Percentiles rank a stretch among this genome's conserved stretches.
Evolutionary conservation across 495 filamentous ascomycete genomes (phyloP).

Genomic region (Penicillium waksmanii): DNA sequence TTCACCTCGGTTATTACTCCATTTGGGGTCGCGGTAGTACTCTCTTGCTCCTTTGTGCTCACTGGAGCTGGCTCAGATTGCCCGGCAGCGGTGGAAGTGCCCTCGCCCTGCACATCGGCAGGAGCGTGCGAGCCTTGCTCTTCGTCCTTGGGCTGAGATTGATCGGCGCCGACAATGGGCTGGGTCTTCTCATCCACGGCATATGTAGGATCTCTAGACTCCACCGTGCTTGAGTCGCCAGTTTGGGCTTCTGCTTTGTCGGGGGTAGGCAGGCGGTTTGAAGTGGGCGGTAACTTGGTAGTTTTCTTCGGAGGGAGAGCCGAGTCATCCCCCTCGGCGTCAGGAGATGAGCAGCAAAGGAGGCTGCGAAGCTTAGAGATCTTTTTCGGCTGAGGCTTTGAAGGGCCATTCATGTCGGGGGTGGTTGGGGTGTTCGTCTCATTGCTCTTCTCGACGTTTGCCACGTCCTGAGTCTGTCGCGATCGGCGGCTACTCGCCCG

Average conservation of each 20-base stretch:
- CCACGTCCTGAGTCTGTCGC: constrained; percentile 46
- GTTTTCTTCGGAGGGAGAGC: constrained; percentile 69
- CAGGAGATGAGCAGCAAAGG: constrained; percentile 79
- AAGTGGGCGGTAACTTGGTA: constrained; percentile 54
- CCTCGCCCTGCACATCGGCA: constrained; percentile 32
- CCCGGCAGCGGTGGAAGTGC: constrained; percentile 18
- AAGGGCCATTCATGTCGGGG: constrained; percentile 35
- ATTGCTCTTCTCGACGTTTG: constrained; percentile 44
- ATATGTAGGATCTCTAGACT: constrained; percentile 55
- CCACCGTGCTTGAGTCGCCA: constrained; percentile 57
- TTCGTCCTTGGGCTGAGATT: constrained; percentile 39
- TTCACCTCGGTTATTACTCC: constrained; percentile 22
- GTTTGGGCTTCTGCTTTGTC: constrained; percentile 54
- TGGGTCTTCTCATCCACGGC: constrained; percentile 56
- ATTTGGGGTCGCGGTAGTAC: constrained; percentile 6
- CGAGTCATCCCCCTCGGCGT: constrained; percentile 61
- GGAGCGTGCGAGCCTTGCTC: constrained; percentile 23
- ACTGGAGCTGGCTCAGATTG: constrained; percentile 20
- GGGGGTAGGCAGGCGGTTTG: constrained; percentile 57
- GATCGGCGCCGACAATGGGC: constrained; percentile 40
- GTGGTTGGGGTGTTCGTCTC: constrained; percentile 26
- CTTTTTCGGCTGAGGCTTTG: constrained; percentile 65
- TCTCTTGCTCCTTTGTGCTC: constrained; percentile 16
- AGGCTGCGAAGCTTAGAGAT: constrained; percentile 65
- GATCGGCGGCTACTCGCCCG: constrained; percentile 64